Conservation (phyloP, 192 early-diverging fungal genomes). For the Backusella sp. region DNA sequence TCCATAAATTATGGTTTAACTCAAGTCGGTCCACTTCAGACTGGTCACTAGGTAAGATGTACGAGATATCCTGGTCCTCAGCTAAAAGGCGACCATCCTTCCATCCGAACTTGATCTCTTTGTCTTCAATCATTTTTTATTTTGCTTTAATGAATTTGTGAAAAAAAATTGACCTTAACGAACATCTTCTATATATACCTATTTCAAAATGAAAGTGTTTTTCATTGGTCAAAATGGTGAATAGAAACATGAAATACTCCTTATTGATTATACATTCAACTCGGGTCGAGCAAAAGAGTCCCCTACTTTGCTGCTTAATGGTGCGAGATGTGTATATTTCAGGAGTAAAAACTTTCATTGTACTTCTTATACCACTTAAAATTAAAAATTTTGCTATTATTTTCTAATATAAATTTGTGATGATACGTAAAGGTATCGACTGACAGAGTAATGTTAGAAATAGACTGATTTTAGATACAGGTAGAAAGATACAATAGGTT, state of each 20-base stretch:
- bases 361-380: neutral
- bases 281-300: neutral
- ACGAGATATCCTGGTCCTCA: conserved; percentile 14
- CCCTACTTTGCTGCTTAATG: neutral
- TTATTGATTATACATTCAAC: neutral
- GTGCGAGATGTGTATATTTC: neutral
- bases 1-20: conserved; percentile 30
- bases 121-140: neutral
- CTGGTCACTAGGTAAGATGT: conserved; percentile 32
- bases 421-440: no score
- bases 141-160: neutral
- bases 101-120: neutral
- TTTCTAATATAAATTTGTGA: no score
- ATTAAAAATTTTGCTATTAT: no score
- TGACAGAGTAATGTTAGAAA: no score
- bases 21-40: conserved; percentile 27
- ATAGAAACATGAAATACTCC: neutral
- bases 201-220: neutral
- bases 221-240: neutral
- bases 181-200: neutral
- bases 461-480: no score
- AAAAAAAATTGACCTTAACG: neutral
- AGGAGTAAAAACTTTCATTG: neutral
- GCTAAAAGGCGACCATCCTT: conserved; percentile 20
- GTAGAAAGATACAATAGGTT: no score